Evolutionary conservation across 805 yeast genomes (phyloP), one percentile per base, ranked within the genome.

Genomic region (Grigorovia transvaalensis): DNA sequence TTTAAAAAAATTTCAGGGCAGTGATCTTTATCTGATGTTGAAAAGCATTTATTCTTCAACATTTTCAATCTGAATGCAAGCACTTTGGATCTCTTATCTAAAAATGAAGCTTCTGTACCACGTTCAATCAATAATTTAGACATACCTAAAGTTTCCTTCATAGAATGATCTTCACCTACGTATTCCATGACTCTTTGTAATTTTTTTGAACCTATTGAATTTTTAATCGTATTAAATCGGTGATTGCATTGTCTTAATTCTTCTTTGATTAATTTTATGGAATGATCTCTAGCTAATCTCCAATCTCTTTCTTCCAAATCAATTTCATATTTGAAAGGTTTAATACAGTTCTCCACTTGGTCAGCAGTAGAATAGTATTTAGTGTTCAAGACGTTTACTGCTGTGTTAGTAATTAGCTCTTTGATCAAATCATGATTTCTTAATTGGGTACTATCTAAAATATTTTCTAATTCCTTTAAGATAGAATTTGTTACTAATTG

Each of bases 331-430:
- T 93, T 93, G 72, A 85, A 93, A 2, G 99, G 99, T 66, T 93
- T 93, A 62, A 93, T 91, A 71, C 98, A 90, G 68, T 95, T 93
- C 63, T 93, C 99, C 7, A 93, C 98, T 67, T 93, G 99, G 66
- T 95, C 99, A 0, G 99, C 95, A 0, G 99, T 91, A 1, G 96
- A 84, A 57, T 82, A 87, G 65, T 78, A 93, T 57, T 91, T 81
- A 29, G 85, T 71, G 56, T 82, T 82, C 55, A 93, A 73, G 7
- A 93, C 96, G 23, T 82, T 73, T 35, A 79, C 76, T 0, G 96
- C 95, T 2, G 97, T 95, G 44, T 88, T 95, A 50, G 78, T 79
- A 9, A 93, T 89, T 2, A 88, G 83, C 45, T 80, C 79, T 58
- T 81, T 81, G 2, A 95, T 95, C 68, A 85, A 73, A n/a, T 95